Evolutionary conservation across 495 filamentous ascomycete genomes (phyloP).

Genomic region (Platismatia glauca): DNA sequence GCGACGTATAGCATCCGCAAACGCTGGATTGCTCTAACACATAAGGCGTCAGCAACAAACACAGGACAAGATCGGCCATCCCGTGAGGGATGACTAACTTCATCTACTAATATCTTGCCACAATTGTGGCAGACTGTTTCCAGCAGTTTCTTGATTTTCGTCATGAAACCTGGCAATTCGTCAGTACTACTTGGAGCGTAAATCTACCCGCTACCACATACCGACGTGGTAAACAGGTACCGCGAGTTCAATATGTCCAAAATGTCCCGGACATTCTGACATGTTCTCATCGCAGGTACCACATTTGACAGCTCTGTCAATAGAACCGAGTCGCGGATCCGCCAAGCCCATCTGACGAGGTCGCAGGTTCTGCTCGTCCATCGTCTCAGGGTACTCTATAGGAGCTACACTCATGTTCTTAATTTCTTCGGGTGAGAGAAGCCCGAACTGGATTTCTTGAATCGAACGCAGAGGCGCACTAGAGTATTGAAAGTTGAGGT

Average conservation of each 20-base stretch:
- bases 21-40: constrained; percentile 69
- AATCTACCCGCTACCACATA: constrained; percentile 24
- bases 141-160: constrained; percentile 94
- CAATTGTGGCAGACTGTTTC: constrained; percentile 98
- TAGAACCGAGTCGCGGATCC: constrained; percentile 87
- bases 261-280: constrained; percentile 93
- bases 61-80: constrained; percentile 43
- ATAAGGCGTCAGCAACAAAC: constrained; percentile 54
- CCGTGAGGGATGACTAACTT: constrained; percentile 68
- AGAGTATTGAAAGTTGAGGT: constrained; percentile 83
- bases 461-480: constrained; percentile 92
- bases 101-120: constrained; percentile 86
- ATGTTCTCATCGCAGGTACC: constrained; percentile 90
- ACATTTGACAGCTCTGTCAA: constrained; percentile 89
- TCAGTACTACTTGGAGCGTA: constrained; percentile 26
- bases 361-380: constrained; percentile 86
- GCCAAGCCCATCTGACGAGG: constrained; percentile 86
- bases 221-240: constrained; percentile 88
- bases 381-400: constrained; percentile 92
- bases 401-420: constrained; percentile 93
- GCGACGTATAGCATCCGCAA: constrained; percentile 66
- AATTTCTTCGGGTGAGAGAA: constrained; percentile 93
- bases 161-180: constrained; percentile 64
- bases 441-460: constrained; percentile 96
- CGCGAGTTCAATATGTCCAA: constrained; percentile 94